Conservation (phyloP, 2,329 filamentous ascomycete genomes). For the Ophiostoma novo-ulmi region DNA sequence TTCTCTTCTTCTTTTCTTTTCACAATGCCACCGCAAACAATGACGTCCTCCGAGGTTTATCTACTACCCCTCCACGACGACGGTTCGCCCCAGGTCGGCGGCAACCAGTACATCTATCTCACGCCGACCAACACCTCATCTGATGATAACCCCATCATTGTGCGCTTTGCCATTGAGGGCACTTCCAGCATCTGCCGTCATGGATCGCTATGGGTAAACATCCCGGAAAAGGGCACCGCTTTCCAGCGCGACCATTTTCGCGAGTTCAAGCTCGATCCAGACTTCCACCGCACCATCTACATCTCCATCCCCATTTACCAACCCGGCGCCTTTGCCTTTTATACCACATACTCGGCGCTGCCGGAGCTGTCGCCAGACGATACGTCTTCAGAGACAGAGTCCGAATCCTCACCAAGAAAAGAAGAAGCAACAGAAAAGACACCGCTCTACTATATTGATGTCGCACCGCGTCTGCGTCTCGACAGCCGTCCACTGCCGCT, state of each 20-base stretch:
- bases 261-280: slow-evolving; percentile 85
- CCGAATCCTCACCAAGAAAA: background rate
- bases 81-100: slow-evolving; percentile 75
- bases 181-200: slow-evolving; percentile 92
- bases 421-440: slow-evolving; percentile 49
- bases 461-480: slow-evolving; percentile 73
- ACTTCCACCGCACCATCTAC: slow-evolving; percentile 87
- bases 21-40: slow-evolving; percentile 55
- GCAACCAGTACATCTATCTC: slow-evolving; percentile 87
- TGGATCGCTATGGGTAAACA: slow-evolving; percentile 95
- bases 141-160: slow-evolving; percentile 58
- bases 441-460: slow-evolving; percentile 84
- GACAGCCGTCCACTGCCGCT: slow-evolving; percentile 71
- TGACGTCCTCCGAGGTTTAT: slow-evolving; percentile 70
- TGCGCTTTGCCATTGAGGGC: slow-evolving; percentile 88
- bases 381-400: background rate
- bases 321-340: slow-evolving; percentile 88
- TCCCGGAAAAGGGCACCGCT: slow-evolving; percentile 67
- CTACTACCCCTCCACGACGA: slow-evolving; percentile 86
- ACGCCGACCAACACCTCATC: slow-evolving; percentile 49
- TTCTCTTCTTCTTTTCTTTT: background rate
- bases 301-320: slow-evolving; percentile 81
- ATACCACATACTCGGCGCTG: slow-evolving; percentile 84
- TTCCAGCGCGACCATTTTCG: slow-evolving; percentile 77
- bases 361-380: slow-evolving; percentile 63